Evolutionary conservation across 2,329 filamentous ascomycete genomes (phyloP).

Genomic region (Plectosphaerella sp.): DNA sequence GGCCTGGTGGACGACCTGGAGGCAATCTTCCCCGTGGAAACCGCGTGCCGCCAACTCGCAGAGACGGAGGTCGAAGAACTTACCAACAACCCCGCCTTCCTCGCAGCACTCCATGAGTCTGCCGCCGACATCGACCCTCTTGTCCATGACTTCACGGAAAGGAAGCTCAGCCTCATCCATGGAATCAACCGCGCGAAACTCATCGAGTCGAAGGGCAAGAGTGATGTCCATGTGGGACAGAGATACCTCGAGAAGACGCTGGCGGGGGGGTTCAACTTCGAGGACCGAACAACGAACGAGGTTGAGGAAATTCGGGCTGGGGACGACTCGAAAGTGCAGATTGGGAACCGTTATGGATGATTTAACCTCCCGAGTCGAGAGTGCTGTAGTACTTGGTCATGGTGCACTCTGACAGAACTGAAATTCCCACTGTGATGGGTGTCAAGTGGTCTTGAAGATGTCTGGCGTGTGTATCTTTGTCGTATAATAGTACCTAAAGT

Average conservation of each 20-base stretch:
- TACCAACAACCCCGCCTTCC: background rate
- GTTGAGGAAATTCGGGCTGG: background rate
- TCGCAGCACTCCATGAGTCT: background rate
- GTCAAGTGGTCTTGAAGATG: too few relatives aligned
- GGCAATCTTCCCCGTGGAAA: slow-evolving; percentile 14
- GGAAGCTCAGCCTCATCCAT: background rate
- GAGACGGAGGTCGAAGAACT: slow-evolving; percentile 15
- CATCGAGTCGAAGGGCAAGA: background rate
- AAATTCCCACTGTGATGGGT: too few relatives aligned
- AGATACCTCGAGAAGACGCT: background rate
- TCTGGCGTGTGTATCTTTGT: too few relatives aligned
- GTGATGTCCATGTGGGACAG: background rate
- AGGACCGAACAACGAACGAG: background rate
- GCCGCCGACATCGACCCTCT: background rate
- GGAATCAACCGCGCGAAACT: background rate
- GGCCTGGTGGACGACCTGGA: slow-evolving; percentile 19
- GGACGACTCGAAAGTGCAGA: background rate
- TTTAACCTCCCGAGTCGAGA: background rate
- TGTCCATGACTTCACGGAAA: background rate
- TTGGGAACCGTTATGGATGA: background rate
- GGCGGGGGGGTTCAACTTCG: background rate
- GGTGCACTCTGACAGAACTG: too few relatives aligned
- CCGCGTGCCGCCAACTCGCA: slow-evolving; percentile 9
- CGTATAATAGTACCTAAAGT: too few relatives aligned
- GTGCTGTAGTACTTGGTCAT: too few relatives aligned